Evolutionary conservation across 371 early-diverging fungal species (phyloP), one percentile per base, ranked within the genome.

Genomic region (Zopfochytrium polystomum): DNA sequence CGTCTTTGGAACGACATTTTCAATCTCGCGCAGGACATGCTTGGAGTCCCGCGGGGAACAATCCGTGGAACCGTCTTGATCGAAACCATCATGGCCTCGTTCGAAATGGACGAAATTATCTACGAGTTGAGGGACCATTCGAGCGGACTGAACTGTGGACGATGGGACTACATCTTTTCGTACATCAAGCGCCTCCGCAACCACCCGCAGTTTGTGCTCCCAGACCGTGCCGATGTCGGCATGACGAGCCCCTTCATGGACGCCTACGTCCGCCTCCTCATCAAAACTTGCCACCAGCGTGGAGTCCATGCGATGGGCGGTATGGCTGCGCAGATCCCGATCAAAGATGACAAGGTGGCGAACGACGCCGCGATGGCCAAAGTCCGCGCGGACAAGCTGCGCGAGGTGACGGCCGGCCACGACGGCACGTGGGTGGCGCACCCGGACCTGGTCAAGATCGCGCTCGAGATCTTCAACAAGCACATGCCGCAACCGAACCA

Each of bases 301-400:
- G 93, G 94, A 52, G 96, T 96, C 13, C 96, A 96, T 71, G 96
- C 96, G 49, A 96, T 96, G 95, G 96, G 96, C 54, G 96, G 96
- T 43, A 96, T 95, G 96, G 95, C 96, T 42, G 96, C 96, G 33
- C 93, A 94, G 74, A 96, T 96, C 67, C 96, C 96, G 45, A 93
- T 95, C 86, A 93, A 92, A 83, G 85, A 87, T 78, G 83, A 96
- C 73, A 68, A 78, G 34, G 71, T 80, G 48, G 93, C 91, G 50
- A 96, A 96, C 80, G 80, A 87, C 58, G 85, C 87, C 9, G 95
- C 96, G 45, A 86, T 96, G 84, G 82, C 80, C 71, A 95, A 95
- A 82, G 96, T 96, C 35, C 83, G 86, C 65, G 86, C 85, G 46
- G 96, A 96, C 75, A 96, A 96, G 81, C 73, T 86, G 52, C 87